Conservation (phyloP, 768 basidiomycete species). For the Exidia glandulosa region DNA sequence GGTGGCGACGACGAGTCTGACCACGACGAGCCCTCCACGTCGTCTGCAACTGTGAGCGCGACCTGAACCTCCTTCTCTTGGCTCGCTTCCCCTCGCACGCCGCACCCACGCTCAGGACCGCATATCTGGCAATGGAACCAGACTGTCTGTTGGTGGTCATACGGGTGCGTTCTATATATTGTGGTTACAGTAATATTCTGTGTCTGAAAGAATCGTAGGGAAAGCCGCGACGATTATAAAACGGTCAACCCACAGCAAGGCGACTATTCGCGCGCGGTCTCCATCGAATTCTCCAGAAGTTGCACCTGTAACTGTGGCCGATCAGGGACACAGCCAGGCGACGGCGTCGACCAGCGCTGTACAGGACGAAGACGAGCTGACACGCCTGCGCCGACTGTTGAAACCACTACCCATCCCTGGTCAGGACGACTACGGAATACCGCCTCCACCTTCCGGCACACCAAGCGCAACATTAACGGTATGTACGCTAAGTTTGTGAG, state of each 20-base stretch:
- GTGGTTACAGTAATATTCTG: no score
- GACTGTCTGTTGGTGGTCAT: no score
- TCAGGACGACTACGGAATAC: conserved; percentile 68
- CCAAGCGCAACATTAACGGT: conserved; percentile 60
- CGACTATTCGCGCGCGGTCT: background rate
- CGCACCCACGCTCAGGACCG: background rate
- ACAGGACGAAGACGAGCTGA: conserved; percentile 28
- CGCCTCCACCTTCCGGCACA: conserved; percentile 38
- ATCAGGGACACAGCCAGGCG: background rate
- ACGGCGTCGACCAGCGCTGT: background rate
- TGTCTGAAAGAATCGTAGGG: no score
- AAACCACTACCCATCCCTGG: conserved; percentile 55
- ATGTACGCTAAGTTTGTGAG: conserved; percentile 9
- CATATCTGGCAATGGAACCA: no score
- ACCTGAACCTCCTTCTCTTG: background rate
- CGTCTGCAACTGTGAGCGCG: background rate
- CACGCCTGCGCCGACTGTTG: conserved; percentile 43
- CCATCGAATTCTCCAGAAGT: no score
- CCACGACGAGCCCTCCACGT: background rate
- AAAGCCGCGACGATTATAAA: background rate
- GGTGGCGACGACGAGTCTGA: background rate
- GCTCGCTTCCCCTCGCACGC: background rate
- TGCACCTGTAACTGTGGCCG: no score
- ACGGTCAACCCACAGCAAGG: background rate
- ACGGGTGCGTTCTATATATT: no score